phyloP scores from a whole-genome alignment of 2,329 filamentous ascomycete genomes.

The Fusarium lateritium region DNA sequence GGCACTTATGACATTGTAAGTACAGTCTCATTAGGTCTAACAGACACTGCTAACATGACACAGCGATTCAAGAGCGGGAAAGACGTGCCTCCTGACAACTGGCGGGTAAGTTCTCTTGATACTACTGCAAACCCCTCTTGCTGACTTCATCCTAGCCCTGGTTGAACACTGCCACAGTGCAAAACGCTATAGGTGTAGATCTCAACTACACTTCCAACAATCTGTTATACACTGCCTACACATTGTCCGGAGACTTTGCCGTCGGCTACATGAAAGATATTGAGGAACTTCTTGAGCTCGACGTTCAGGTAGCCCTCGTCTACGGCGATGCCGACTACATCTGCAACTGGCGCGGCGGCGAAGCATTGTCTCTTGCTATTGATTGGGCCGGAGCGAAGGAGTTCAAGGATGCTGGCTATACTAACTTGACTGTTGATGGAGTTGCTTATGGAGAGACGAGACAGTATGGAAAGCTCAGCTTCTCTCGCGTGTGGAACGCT shows the following conservation, averaged over 20 bases:
- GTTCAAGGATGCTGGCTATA: constrained; percentile 20
- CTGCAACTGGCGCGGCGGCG: constrained; percentile 31
- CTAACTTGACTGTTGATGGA: constrained; percentile 15
- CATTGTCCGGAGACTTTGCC: constrained; percentile 17
- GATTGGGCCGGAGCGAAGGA: constrained; percentile 6
- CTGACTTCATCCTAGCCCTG: neutral
- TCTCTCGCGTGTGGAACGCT: constrained; percentile 24
- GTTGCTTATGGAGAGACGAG: constrained; percentile 24
- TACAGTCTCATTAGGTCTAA: neutral
- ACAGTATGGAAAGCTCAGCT: constrained; percentile 27
- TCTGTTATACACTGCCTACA: constrained; percentile 17
- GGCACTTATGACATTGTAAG: constrained; percentile 31
- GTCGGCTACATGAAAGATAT: constrained; percentile 18
- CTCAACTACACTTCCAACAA: constrained; percentile 31
- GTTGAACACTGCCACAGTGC: constrained; percentile 19
- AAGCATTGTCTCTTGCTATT: constrained; percentile 16
- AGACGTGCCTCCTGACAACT: constrained; percentile 18
- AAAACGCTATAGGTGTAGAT: constrained; percentile 20
- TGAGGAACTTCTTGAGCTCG: constrained; percentile 15
- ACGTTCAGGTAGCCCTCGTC: constrained; percentile 19
- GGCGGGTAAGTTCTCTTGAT: constrained; percentile 11
- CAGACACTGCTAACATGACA: no score
- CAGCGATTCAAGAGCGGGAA: constrained; percentile 12
- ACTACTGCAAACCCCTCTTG: neutral
- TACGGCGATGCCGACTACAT: constrained; percentile 34